These are phyloP conservation scores for Silene coronaria DNA, from an alignment of 179 eudicot genomes.

Conservation along the genomic window DNA sequence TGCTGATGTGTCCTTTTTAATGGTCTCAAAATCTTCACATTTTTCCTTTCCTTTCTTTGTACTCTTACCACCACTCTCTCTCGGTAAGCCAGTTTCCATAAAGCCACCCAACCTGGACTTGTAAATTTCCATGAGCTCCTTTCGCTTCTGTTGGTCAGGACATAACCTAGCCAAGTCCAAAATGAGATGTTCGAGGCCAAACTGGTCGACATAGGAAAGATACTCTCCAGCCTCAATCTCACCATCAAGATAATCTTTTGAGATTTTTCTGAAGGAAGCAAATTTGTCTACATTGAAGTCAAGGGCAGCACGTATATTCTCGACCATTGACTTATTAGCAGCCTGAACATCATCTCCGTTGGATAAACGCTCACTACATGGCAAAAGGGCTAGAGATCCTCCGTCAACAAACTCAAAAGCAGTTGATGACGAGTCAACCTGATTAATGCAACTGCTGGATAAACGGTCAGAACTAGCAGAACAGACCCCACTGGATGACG, in stretches of 20 bases:
- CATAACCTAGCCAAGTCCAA: constrained; percentile 67
- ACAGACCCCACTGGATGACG: not conserved
- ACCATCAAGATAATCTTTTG: constrained; percentile 66
- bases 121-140: constrained; percentile 49
- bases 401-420: constrained; percentile 34
- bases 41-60: constrained; percentile 56
- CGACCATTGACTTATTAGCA: constrained; percentile 62
- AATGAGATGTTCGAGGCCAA: constrained; percentile 71
- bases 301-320: constrained; percentile 51
- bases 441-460: constrained; percentile 19
- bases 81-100: constrained; percentile 18
- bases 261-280: constrained; percentile 55
- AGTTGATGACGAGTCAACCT: constrained; percentile 48
- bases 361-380: constrained; percentile 23
- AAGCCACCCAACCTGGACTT: constrained; percentile 25
- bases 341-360: constrained; percentile 47
- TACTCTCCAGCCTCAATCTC: constrained; percentile 54
- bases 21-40: constrained; percentile 28
- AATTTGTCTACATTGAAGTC: constrained; percentile 55
- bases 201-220: constrained; percentile 57
- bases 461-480: constrained; percentile 20
- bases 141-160: constrained; percentile 61
- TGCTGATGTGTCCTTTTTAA: constrained; percentile 29
- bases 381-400: constrained; percentile 24
- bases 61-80: constrained; percentile 21